phyloP scores from a whole-genome alignment of 176 grass and related monocot species.

The Carex kokanica region DNA sequence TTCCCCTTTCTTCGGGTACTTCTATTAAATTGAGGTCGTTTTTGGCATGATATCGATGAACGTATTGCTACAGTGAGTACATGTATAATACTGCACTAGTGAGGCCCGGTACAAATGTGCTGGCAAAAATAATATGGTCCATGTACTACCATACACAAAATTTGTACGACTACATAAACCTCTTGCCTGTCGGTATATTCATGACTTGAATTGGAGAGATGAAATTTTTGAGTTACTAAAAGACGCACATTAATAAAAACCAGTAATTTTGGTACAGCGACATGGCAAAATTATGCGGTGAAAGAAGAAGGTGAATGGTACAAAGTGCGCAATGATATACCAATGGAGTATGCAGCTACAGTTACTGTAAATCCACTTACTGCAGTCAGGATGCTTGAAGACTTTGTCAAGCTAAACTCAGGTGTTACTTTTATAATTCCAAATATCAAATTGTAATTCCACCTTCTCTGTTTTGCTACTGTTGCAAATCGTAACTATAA shows the following conservation, averaged over 20 bases:
- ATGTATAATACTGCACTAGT: background rate
- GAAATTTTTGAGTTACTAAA: background rate
- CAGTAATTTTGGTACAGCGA: slow-evolving; percentile 33
- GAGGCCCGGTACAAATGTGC: background rate
- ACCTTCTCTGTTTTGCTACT: background rate
- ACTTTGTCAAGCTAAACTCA: slow-evolving; percentile 63
- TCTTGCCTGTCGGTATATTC: background rate
- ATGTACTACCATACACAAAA: no score
- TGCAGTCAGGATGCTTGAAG: slow-evolving; percentile 63
- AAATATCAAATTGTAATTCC: background rate
- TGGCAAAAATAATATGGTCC: no score
- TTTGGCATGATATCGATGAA: background rate
- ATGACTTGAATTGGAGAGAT: background rate
- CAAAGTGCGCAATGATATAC: slow-evolving; percentile 60
- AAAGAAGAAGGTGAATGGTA: slow-evolving; percentile 63
- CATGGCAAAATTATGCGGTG: slow-evolving; percentile 79
- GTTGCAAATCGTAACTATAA: background rate
- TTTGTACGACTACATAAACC: background rate
- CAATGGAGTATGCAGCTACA: slow-evolving; percentile 72
- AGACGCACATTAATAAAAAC: background rate
- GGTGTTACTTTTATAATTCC: slow-evolving; percentile 25
- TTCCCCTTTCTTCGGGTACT: slow-evolving; percentile 72
- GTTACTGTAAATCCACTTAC: slow-evolving; percentile 81
- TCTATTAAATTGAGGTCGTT: background rate
- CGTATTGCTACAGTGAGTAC: background rate